These are phyloP conservation scores for Eucalyptus victrix DNA, from an alignment of 345 rosid species.

Conservation along the genomic window DNA sequence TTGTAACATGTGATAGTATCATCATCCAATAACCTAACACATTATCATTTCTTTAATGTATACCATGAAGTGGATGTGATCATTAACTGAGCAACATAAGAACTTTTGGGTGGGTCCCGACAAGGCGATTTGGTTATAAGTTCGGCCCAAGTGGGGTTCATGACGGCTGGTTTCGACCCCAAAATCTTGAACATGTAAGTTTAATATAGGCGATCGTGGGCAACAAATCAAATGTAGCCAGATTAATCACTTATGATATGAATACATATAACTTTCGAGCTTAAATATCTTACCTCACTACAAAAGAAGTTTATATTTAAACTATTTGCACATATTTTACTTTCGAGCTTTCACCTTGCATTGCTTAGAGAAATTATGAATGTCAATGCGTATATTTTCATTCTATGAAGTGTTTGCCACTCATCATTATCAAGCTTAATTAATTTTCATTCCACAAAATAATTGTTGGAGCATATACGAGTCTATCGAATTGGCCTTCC, in stretches of 20 bases:
- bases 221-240: not conserved
- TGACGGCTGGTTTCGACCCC: not conserved
- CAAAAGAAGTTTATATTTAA: not conserved
- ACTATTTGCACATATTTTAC: not conserved
- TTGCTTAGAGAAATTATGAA: not conserved
- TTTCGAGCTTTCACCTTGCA: not conserved
- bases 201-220: accelerated
- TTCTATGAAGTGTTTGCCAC: accelerated
- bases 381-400: not conserved
- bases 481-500: accelerated
- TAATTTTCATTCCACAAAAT: too few relatives aligned
- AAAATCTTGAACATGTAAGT: not conserved
- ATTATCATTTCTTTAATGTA: not conserved
- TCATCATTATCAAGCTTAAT: accelerated
- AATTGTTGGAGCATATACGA: accelerated
- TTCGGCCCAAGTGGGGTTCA: not conserved
- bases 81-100: not conserved
- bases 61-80: not conserved
- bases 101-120: not conserved
- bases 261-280: not conserved
- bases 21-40: not conserved
- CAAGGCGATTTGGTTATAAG: not conserved
- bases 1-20: not conserved
- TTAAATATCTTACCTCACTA: not conserved
- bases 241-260: accelerated